Conservation (phyloP, 768 basidiomycete species). For the Phylloporus scabripes region DNA sequence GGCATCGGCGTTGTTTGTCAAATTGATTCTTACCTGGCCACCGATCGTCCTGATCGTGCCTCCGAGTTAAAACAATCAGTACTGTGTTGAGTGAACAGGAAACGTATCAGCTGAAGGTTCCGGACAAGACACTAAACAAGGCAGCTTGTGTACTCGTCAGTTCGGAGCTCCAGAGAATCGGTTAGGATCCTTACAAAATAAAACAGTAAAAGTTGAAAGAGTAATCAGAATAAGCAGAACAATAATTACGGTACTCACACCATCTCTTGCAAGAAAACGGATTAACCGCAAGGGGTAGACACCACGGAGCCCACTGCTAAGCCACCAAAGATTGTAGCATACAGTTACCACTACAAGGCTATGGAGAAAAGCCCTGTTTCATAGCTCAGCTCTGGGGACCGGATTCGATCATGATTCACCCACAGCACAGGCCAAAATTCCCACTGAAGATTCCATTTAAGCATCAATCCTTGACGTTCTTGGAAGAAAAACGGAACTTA, state of each 20-base stretch:
- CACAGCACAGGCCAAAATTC: slow-evolving; percentile 8
- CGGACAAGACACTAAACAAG: slow-evolving; percentile 6
- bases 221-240: not conserved
- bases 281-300: slow-evolving; percentile 4
- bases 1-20: not conserved
- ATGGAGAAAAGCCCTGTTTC: slow-evolving; percentile 12
- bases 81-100: no score
- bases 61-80: not conserved
- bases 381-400: not conserved
- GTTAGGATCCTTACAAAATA: slow-evolving; percentile 11
- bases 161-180: no score
- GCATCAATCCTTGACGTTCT: not conserved
- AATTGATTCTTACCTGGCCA: slow-evolving; percentile 4
- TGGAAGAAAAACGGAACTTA: slow-evolving; percentile 2
- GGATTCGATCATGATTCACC: not conserved
- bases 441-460: not conserved
- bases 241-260: slow-evolving; percentile 4
- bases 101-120: slow-evolving; percentile 17
- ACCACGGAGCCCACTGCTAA: not conserved
- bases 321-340: not conserved
- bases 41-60: slow-evolving; percentile 5
- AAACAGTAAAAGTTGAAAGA: slow-evolving; percentile 12
- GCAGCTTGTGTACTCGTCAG: slow-evolving; percentile 8
- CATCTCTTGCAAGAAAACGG: slow-evolving; percentile 20
- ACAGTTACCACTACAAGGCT: not conserved